Conservation (phyloP, 345 rosid species). For the Eucalyptus sp. region DNA sequence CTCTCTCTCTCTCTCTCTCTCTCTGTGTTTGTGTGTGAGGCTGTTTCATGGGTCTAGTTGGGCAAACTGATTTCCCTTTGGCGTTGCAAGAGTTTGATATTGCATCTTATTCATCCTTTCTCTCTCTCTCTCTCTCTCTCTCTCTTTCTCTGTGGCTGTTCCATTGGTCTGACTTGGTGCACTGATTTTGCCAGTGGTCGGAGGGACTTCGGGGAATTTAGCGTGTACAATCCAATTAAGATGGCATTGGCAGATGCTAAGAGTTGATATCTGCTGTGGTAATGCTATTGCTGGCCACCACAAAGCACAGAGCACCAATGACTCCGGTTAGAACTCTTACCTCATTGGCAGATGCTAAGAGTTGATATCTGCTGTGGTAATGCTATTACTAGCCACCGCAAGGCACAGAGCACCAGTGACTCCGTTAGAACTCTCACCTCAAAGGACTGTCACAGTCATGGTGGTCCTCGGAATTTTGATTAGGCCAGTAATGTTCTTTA, state of each 20-base stretch:
- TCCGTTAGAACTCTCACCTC: background rate
- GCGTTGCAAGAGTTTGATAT: background rate
- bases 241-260: background rate
- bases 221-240: conserved; percentile 69
- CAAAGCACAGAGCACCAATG: background rate
- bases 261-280: background rate
- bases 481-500: background rate
- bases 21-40: background rate
- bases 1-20: background rate
- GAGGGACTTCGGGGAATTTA: conserved; percentile 87
- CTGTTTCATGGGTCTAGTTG: conserved; percentile 21
- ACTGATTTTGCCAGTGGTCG: conserved; percentile 64
- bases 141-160: background rate
- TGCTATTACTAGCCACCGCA: background rate
- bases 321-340: background rate
- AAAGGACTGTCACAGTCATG: background rate
- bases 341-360: background rate
- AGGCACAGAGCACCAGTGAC: background rate
- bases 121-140: background rate
- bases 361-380: background rate
- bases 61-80: background rate
- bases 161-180: conserved; percentile 41
- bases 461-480: background rate
- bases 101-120: background rate
- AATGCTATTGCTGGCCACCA: background rate